Percentiles rank a stretch among this genome's conserved stretches.
Evolutionary conservation across 108 stramenopile species (phyloP).

Genomic region (Fragilariopsis cylindrus): DNA sequence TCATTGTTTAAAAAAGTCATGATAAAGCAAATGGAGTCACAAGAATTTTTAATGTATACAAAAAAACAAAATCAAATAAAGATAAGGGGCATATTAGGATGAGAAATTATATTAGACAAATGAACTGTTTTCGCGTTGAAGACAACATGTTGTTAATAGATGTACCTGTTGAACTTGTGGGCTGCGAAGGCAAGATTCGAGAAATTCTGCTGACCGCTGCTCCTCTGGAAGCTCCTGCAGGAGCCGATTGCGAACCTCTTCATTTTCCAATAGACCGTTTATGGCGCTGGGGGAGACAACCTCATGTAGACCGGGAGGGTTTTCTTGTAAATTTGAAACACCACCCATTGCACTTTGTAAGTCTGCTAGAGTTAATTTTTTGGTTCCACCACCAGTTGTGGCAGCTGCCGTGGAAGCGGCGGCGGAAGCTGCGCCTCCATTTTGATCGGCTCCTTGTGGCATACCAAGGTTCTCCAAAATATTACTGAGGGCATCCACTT

Average conservation of each 20-base stretch:
- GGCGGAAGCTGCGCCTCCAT: conserved; percentile 16
- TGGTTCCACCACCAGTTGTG: conserved; percentile 22
- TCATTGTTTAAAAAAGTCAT: not conserved
- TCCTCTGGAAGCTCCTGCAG: conserved; percentile 73
- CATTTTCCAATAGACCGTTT: conserved; percentile 46
- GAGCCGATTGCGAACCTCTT: conserved; percentile 48
- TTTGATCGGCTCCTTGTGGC: conserved; percentile 54
- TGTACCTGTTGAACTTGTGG: conserved; percentile 69
- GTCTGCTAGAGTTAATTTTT: conserved; percentile 69
- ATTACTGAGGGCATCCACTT: conserved; percentile 80
- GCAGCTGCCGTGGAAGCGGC: conserved; percentile 22
- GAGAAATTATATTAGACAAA: not conserved
- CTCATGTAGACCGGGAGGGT: conserved; percentile 60
- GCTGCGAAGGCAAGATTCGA: conserved; percentile 66
- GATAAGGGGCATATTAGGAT: not conserved
- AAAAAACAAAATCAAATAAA: not conserved
- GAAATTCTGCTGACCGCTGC: conserved; percentile 51
- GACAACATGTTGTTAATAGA: not conserved
- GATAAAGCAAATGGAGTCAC: too few species aligned
- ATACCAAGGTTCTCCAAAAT: conserved; percentile 86
- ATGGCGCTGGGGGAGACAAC: conserved; percentile 59
- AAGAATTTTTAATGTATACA: not conserved
- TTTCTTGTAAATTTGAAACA: conserved; percentile 30
- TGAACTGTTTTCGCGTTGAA: not conserved
- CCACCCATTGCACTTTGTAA: conserved; percentile 83